Evolutionary conservation across 148 eudicot species (phyloP).

Genomic region (Cornus controversa): DNA sequence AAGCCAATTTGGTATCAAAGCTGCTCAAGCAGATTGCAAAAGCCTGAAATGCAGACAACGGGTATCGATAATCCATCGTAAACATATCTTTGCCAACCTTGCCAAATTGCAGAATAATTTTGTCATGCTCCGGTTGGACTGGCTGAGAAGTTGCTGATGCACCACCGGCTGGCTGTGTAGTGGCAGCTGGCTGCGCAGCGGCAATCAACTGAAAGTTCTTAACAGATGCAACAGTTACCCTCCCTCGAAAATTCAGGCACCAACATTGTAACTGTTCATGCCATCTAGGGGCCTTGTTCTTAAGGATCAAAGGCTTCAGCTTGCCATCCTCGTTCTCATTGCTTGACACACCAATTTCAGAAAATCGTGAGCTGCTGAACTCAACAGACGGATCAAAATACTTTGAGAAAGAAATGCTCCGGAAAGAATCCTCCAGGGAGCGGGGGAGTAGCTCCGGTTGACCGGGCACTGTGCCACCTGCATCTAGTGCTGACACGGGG

Average conservation of each 20-base stretch:
- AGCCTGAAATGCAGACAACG: slow-evolving; percentile 62
- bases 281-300: slow-evolving; percentile 34
- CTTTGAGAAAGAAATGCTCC: slow-evolving; percentile 53
- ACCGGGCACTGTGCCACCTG: slow-evolving; percentile 48
- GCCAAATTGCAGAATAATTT: slow-evolving; percentile 41
- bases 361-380: slow-evolving; percentile 52
- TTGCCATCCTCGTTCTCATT: slow-evolving; percentile 34
- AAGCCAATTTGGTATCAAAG: slow-evolving; percentile 71
- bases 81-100: slow-evolving; percentile 54
- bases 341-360: slow-evolving; percentile 31
- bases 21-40: slow-evolving; percentile 68
- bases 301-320: slow-evolving; percentile 26
- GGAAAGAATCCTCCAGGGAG: slow-evolving; percentile 55
- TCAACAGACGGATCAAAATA: slow-evolving; percentile 42
- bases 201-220: slow-evolving; percentile 34
- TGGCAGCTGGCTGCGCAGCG: neutral
- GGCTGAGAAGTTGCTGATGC: slow-evolving; percentile 28
- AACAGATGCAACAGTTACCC: slow-evolving; percentile 32
- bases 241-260: slow-evolving; percentile 31
- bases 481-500: slow-evolving; percentile 41
- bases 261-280: slow-evolving; percentile 35
- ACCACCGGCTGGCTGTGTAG: slow-evolving; percentile 5
- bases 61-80: slow-evolving; percentile 41
- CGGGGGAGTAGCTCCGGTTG: slow-evolving; percentile 50
- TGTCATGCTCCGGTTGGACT: slow-evolving; percentile 42